Base-by-base conservation (phyloP, 2,329 filamentous ascomycete species). In the Diaporthe helianthi region DNA sequence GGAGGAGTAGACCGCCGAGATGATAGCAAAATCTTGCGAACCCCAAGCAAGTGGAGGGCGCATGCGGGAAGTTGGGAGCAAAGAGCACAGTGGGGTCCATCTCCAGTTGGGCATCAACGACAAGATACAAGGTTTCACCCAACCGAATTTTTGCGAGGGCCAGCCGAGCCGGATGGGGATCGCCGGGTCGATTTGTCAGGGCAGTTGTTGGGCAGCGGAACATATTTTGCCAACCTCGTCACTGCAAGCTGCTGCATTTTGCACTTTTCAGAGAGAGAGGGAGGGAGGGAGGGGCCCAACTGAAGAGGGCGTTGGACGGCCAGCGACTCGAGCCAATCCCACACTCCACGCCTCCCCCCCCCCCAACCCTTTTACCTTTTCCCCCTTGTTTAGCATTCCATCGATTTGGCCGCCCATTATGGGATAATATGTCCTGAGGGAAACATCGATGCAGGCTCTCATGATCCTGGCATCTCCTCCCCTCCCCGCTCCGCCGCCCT, bases 121-220 rank as follows among this genome's bases (percentile, higher is more conserved):
- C 33, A 12, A 33, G 33, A 33, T 33, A 33, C 55, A 61, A 61
- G 41, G 55, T 61, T 61, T 47, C 55, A 47, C 31, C 41, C 33
- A 41, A 41, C 55, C 55, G 55, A 47, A 47, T 61, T 61, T 61
- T 61, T 19, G 55, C 41, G 55, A 61, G 33, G 33, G 41, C 55
- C 41, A 26, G n/a, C 47, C 47, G 26, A 41, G 26, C 17, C 19
- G 55, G 55, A 19, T 47, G 33, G 33, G 5, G 19, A 47, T 41
- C 19, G 9, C n/a, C n/a, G 55, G 26, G 9, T 33, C 55, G 13
- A 61, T 61, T 61, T 47, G 55, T 47, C 55, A 61, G 55, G 55
- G 54, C 36, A 38, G 54, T 24, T 17, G 54, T 26, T 38, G 55
- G 55, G 38, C 19, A 26, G 55, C 55, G 26, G 38, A 38, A 38